A percentile compares a stretch with the other conserved stretches of the same genome.
Conservation (phyloP, 768 basidiomycete genomes). For the Zangia roseola region DNA sequence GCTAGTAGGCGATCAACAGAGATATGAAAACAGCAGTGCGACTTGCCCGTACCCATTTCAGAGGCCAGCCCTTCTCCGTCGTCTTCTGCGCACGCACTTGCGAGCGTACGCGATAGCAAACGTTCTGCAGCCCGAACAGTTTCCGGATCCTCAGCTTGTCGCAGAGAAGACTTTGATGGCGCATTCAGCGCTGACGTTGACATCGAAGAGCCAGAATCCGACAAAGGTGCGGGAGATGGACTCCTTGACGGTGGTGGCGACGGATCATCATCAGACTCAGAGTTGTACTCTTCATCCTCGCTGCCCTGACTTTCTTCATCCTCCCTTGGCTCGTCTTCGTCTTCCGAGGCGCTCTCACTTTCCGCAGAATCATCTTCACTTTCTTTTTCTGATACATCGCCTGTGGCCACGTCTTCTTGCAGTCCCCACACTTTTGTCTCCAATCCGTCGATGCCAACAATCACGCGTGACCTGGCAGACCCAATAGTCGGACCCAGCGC, state of each 20-base stretch:
- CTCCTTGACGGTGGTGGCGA: constrained; percentile 24
- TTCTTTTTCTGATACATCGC: constrained; percentile 6
- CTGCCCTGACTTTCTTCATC: constrained; percentile 2
- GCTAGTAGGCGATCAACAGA: constrained; percentile 27
- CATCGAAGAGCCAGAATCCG: constrained; percentile 24
- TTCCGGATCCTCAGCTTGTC: constrained; percentile 35
- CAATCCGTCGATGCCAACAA: constrained; percentile 64
- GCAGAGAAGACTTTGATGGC: background rate
- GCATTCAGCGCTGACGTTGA: constrained; percentile 18
- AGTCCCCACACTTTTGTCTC: constrained; percentile 42
- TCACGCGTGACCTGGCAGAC: constrained; percentile 57
- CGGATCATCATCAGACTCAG: constrained; percentile 8
- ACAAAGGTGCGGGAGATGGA: constrained; percentile 20
- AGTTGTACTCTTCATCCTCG: constrained; percentile 11
- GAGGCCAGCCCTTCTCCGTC: constrained; percentile 37
- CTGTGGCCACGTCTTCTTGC: constrained; percentile 29
- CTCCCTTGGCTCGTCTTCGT: constrained; percentile 8
- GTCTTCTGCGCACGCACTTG: constrained; percentile 43
- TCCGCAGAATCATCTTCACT: background rate
- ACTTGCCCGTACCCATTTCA: constrained; percentile 37
- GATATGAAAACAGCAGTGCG: background rate
- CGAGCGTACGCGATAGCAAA: constrained; percentile 44
- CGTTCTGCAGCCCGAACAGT: constrained; percentile 36
- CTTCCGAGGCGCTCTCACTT: background rate
- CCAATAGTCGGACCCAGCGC: constrained; percentile 65